Evolutionary conservation across 768 basidiomycete genomes (phyloP).

Genomic region (Crucibulum laeve): DNA sequence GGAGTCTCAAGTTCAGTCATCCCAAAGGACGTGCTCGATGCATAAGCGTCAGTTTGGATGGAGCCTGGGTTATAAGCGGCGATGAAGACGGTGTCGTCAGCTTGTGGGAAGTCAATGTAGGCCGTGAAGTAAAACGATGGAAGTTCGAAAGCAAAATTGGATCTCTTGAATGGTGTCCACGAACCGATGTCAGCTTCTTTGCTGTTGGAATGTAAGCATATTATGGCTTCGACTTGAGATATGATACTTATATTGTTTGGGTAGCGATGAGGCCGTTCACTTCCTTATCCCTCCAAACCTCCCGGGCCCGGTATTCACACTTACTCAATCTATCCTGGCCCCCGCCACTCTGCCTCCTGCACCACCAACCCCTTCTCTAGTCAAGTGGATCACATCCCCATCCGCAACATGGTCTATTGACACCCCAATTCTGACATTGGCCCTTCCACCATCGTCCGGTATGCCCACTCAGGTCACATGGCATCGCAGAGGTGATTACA

Average conservation of each 20-base stretch:
- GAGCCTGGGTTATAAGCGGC: constrained; percentile 88
- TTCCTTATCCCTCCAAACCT: constrained; percentile 81
- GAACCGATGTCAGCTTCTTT: constrained; percentile 75
- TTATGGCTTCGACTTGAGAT: constrained; percentile 3
- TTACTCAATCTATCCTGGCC: constrained; percentile 58
- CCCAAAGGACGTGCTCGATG: constrained; percentile 64
- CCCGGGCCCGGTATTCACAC: constrained; percentile 47
- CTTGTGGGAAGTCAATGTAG: constrained; percentile 90
- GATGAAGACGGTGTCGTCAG: constrained; percentile 85
- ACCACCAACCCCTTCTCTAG: constrained; percentile 51
- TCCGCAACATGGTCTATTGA: constrained; percentile 45
- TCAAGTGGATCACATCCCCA: constrained; percentile 64
- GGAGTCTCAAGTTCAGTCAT: constrained; percentile 69
- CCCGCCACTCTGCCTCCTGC: constrained; percentile 61
- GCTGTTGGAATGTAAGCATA: constrained; percentile 68
- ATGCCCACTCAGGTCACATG: constrained; percentile 79
- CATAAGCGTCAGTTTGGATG: constrained; percentile 79
- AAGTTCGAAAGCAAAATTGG: constrained; percentile 76
- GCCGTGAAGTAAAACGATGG: constrained; percentile 86
- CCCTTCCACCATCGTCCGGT: constrained; percentile 63
- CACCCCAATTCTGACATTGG: constrained; percentile 54
- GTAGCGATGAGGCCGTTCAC: constrained; percentile 76
- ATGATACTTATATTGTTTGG: constrained; percentile 10
- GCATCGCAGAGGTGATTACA: constrained; percentile 94
- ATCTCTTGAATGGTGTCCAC: constrained; percentile 90